These are phyloP conservation scores for Myxozyma kluyveri DNA, from an alignment of 805 yeast species.

Conservation along the genomic window DNA sequence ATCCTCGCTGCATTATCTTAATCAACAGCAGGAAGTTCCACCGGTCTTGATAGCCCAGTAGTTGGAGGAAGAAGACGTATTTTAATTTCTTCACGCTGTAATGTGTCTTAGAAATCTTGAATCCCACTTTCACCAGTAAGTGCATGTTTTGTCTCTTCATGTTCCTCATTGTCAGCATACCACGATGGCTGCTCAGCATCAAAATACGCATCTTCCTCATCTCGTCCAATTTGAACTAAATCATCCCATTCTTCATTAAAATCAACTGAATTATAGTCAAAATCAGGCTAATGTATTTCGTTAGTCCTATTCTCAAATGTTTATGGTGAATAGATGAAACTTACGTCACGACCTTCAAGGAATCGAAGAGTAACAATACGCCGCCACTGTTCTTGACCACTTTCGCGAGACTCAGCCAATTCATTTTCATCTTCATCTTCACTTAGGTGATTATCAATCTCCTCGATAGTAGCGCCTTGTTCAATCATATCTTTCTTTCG, in stretches of 20 bases:
- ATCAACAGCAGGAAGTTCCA: no score
- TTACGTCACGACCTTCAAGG: constrained; percentile 22
- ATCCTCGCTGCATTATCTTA: no score
- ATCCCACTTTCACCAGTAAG: constrained; percentile 24
- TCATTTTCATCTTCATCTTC: constrained; percentile 1
- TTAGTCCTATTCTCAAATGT: background rate
- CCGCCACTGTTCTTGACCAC: constrained; percentile 12
- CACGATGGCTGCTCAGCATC: constrained; percentile 23
- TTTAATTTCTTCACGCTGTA: no score
- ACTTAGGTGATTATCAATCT: background rate
- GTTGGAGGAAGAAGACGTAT: no score
- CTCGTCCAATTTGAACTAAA: constrained; percentile 16
- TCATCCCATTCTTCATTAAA: constrained; percentile 25
- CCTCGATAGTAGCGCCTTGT: background rate
- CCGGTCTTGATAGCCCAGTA: no score
- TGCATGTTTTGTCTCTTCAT: background rate
- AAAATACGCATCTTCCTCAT: constrained; percentile 22
- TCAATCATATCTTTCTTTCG: constrained; percentile 1
- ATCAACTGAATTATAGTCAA: constrained; percentile 24
- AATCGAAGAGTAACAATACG: constrained; percentile 22
- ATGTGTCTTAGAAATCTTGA: constrained; percentile 17
- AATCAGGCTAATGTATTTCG: constrained; percentile 17
- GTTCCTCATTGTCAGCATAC: constrained; percentile 1
- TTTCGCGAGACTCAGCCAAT: background rate
- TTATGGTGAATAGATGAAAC: constrained; percentile 1